Percentiles rank a stretch among this genome's conserved stretches.
Conservation (phyloP, 2,329 filamentous ascomycete genomes). For the Emmonsia crescens region DNA sequence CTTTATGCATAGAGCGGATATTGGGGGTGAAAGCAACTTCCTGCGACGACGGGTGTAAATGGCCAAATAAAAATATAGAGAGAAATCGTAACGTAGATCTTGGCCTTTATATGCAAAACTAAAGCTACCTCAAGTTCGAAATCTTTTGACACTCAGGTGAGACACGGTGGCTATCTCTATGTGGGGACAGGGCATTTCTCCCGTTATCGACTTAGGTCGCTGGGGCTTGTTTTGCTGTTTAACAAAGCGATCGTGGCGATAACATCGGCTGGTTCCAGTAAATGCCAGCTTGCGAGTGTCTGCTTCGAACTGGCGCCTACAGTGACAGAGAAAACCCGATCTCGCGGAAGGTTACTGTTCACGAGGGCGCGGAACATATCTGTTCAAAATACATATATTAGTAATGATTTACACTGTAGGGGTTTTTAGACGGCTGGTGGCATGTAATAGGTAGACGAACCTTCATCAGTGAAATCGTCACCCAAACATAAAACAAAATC, state of each 20-base stretch:
- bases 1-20: background rate
- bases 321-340: constrained; percentile 79
- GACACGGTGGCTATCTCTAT: background rate
- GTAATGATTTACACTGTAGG: constrained; percentile 7
- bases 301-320: constrained; percentile 87
- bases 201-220: background rate
- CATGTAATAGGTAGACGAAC: constrained; percentile 37
- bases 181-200: background rate
- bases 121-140: background rate
- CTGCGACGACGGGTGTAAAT: background rate
- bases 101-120: background rate
- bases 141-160: background rate
- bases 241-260: constrained; percentile 53
- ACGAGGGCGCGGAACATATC: constrained; percentile 75
- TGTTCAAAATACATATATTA: constrained; percentile 21
- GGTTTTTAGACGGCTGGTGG: background rate
- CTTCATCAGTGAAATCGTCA: constrained; percentile 96
- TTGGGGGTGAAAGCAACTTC: background rate
- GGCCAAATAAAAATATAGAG: background rate
- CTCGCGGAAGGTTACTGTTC: constrained; percentile 43
- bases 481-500: constrained; percentile 87
- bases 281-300: constrained; percentile 80
- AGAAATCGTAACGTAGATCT: background rate
- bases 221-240: constrained; percentile 32
- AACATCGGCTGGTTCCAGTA: constrained; percentile 80